Evolutionary conservation across 2,329 filamentous ascomycete species (phyloP).

Genomic region (Diplocarpon mali): DNA sequence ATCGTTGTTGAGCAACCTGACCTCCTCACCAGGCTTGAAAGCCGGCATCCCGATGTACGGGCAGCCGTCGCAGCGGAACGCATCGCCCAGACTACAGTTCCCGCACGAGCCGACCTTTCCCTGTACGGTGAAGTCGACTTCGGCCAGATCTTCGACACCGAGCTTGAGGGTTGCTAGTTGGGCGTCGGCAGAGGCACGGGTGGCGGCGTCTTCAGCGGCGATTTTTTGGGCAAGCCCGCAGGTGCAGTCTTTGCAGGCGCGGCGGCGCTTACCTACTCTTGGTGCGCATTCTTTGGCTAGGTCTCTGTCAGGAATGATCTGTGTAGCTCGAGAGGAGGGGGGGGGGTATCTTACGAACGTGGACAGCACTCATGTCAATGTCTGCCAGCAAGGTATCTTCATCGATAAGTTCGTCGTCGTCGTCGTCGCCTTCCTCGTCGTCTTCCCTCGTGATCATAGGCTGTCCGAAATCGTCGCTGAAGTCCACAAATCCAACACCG

Average conservation of each 20-base stretch:
- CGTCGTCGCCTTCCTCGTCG: slow-evolving; percentile 27
- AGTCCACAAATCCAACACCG: slow-evolving; percentile 58
- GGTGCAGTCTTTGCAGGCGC: slow-evolving; percentile 96
- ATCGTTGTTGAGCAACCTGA: slow-evolving; percentile 74
- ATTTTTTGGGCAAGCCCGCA: slow-evolving; percentile 82
- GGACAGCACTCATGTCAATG: slow-evolving; percentile 70
- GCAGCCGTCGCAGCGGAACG: slow-evolving; percentile 63
- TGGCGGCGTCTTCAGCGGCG: slow-evolving; percentile 70
- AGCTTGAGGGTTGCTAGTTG: slow-evolving; percentile 59
- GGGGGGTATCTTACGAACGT: slow-evolving; percentile 55
- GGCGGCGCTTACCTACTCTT: slow-evolving; percentile 75
- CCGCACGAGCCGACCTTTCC: slow-evolving; percentile 93
- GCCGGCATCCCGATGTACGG: slow-evolving; percentile 88
- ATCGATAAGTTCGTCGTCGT: slow-evolving; percentile 80
- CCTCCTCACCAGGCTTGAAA: slow-evolving; percentile 95
- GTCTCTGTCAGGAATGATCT: slow-evolving; percentile 4
- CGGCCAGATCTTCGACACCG: slow-evolving; percentile 65
- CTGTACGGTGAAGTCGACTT: slow-evolving; percentile 95
- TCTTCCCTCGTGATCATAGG: slow-evolving; percentile 40
- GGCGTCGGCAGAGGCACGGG: slow-evolving; percentile 52
- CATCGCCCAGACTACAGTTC: slow-evolving; percentile 88
- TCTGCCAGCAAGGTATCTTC: slow-evolving; percentile 80
- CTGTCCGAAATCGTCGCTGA: slow-evolving; percentile 50
- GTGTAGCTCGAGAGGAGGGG: background rate
- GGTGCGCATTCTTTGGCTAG: slow-evolving; percentile 77